Percentiles rank a stretch among this genome's conserved stretches.
Evolutionary conservation across 345 rosid species (phyloP).

Genomic region (Litchi chinensis): DNA sequence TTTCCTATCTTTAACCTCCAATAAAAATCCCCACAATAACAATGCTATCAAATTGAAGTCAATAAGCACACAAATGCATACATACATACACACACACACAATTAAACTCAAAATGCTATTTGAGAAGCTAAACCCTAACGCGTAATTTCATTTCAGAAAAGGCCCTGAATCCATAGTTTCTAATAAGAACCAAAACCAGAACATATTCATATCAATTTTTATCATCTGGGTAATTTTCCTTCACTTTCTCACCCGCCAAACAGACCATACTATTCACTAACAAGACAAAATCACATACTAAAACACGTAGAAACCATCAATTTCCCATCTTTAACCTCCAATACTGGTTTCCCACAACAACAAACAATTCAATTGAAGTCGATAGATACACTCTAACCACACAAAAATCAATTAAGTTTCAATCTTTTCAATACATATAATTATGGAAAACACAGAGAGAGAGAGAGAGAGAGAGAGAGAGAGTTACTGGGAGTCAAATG

Average conservation of each 20-base stretch:
- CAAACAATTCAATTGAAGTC: background rate
- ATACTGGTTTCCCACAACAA: background rate
- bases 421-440: background rate
- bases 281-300: background rate
- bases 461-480: slow-evolving; percentile 5
- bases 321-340: background rate
- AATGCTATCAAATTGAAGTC: too few relatives aligned
- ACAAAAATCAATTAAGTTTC: background rate
- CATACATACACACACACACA: background rate
- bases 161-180: slow-evolving; percentile 6
- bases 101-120: background rate
- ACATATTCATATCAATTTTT: background rate
- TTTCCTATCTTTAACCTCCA: too few relatives aligned
- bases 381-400: background rate
- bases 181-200: background rate
- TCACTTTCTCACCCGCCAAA: background rate
- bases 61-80: background rate
- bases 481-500: slow-evolving; percentile 48
- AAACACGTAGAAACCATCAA: background rate
- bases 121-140: background rate
- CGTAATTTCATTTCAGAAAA: background rate
- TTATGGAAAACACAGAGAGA: background rate
- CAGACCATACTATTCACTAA: background rate
- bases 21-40: too few relatives aligned
- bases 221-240: background rate